Base-by-base conservation (phyloP, 2,329 filamentous ascomycete genomes). In the Periconia macrospinosa region DNA sequence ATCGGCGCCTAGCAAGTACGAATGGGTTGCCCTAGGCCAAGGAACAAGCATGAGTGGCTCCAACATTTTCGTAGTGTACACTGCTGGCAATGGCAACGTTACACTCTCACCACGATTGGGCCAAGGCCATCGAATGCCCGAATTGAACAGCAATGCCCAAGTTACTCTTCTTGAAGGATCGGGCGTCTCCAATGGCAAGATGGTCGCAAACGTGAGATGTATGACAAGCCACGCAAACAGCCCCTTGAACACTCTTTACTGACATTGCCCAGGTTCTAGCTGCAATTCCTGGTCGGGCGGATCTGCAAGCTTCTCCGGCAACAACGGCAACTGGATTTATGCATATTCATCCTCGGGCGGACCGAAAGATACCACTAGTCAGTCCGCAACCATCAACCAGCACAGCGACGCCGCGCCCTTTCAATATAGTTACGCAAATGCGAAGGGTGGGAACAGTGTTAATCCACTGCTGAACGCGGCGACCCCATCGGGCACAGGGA, bases 21-120 rank as follows among this genome's bases (percentile, higher is more conserved):
- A 78, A 69, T 86, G 81, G 80, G 76, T 84, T 33, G 80, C 76
- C 3, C 67, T 86, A 3, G 84, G 83, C 8, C 82, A 85, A 64
- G 84, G 84, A 23, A 72, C 60, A 1, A 58, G 66, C 18, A 86
- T 86, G 84, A 59, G 67, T 15, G 79, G 78, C 19, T 68, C 83
- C 6, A 84, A 84, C 65, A 85, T 86, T 45, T 85, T 86, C 63
- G 71, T 86, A 42, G 74, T 85, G 6, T 86, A 86, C 60, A 77
- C 80, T n/a, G 76, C 78, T 23, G 71, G 77, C 40, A 70, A 70
- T 37, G 79, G 81, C 23, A 76, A 70, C 42, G 80, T 86, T 14
- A 86, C 84, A 0, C 59, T 86, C 9, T 85, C 83, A 2, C 79
- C 83, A 10, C 73, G 83, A 41, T 59, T 74, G 7, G 78, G 77